phyloP scores from a whole-genome alignment of 441 rosid genomes.

The Isatis lusitanica region DNA sequence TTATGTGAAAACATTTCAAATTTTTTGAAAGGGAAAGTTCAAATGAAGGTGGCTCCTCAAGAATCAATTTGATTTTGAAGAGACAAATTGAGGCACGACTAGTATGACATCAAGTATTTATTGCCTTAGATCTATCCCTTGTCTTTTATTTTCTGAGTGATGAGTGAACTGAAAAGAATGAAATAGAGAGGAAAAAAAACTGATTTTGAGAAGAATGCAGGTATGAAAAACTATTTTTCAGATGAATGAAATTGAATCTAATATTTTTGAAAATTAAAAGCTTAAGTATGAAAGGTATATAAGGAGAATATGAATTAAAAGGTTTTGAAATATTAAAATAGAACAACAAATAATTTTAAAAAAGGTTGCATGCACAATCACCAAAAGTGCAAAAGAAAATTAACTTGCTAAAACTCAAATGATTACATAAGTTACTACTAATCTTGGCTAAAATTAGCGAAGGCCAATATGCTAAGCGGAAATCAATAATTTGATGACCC shows the following conservation, averaged over 20 bases:
- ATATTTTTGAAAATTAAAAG: neutral
- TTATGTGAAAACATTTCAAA: slow-evolving; percentile 1
- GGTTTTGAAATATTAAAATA: neutral
- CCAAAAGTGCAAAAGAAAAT: neutral
- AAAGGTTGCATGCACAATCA: neutral
- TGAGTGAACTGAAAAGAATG: neutral
- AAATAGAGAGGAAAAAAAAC: neutral
- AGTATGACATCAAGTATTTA: slow-evolving; percentile 34
- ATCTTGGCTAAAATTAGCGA: neutral
- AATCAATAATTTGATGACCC: neutral
- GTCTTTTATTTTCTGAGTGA: slow-evolving; percentile 12
- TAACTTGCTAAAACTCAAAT: neutral
- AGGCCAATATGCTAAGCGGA: neutral
- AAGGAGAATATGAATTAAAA: neutral
- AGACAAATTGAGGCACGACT: slow-evolving; percentile 38
- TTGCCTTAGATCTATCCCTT: slow-evolving; percentile 26
- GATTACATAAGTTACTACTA: neutral
- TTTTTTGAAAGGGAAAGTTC: slow-evolving; percentile 34
- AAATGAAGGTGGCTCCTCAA: slow-evolving; percentile 32
- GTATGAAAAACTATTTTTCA: neutral
- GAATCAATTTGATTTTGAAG: slow-evolving; percentile 34
- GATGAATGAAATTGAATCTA: neutral
- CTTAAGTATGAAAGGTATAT: neutral
- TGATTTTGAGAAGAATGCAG: neutral
- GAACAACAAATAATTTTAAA: neutral